Evolutionary conservation across 495 filamentous ascomycete genomes (phyloP).

Genomic region (Apodospora peruviana): DNA sequence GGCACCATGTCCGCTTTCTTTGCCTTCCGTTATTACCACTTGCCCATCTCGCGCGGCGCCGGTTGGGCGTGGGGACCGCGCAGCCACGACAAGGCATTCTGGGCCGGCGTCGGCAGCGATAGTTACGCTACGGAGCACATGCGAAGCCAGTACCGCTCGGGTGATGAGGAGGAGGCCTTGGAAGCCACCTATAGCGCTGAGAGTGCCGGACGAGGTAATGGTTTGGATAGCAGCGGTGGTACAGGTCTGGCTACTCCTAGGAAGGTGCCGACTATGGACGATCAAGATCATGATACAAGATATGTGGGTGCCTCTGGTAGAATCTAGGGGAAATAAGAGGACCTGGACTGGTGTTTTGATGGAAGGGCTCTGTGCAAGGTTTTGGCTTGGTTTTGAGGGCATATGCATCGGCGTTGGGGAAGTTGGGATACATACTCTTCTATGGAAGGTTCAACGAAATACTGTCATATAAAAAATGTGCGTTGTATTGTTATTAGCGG

Average conservation of each 20-base stretch:
- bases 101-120: conserved; percentile 55
- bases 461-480: no score
- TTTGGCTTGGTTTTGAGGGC: not conserved
- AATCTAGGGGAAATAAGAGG: not conserved
- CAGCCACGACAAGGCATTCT: conserved; percentile 49
- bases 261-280: not conserved
- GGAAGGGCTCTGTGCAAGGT: not conserved
- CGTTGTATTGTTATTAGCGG: no score
- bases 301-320: conserved; percentile 7
- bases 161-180: conserved; percentile 32
- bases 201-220: conserved; percentile 12
- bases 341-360: not conserved
- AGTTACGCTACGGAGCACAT: conserved; percentile 39
- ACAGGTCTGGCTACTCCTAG: conserved; percentile 7
- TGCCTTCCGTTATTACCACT: conserved; percentile 54
- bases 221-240: conserved; percentile 2
- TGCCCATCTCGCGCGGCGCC: conserved; percentile 57
- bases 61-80: conserved; percentile 54
- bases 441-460: no score
- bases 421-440: not conserved
- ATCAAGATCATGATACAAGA: conserved; percentile 5
- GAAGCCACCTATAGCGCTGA: not conserved
- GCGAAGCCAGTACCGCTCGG: conserved; percentile 26
- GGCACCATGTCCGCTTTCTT: conserved; percentile 47
- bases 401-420: not conserved